Evolutionary conservation across 1,284 basidiomycete species (phyloP).

Genomic region (Leccinum holopus): DNA sequence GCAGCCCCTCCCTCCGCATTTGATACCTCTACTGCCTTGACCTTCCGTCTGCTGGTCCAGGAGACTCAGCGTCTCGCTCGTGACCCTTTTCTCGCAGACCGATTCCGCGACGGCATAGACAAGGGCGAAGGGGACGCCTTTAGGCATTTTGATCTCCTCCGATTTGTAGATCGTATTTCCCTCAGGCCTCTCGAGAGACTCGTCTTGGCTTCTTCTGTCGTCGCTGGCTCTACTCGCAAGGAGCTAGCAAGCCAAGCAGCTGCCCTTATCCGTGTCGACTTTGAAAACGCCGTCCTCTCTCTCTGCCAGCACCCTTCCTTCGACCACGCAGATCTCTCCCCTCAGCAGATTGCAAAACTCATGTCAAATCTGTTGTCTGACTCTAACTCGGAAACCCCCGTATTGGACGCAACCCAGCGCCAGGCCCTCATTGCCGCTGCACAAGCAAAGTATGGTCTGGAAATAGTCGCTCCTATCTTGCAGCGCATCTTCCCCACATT

Average conservation of each 20-base stretch:
- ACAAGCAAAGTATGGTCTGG: constrained; percentile 71
- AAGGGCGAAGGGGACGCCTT: constrained; percentile 79
- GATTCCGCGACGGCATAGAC: constrained; percentile 84
- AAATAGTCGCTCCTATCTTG: constrained; percentile 51
- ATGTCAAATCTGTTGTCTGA: constrained; percentile 78
- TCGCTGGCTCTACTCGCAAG: constrained; percentile 65
- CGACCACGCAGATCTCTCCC: constrained; percentile 75
- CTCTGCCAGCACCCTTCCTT: constrained; percentile 75
- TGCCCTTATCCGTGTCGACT: constrained; percentile 67
- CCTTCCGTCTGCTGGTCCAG: constrained; percentile 81
- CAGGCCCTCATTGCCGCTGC: constrained; percentile 70
- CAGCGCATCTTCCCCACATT: constrained; percentile 53
- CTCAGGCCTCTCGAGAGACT: constrained; percentile 78
- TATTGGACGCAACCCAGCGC: constrained; percentile 67
- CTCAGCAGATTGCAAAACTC: constrained; percentile 72
- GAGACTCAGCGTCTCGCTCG: constrained; percentile 83
- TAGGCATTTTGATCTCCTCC: constrained; percentile 73
- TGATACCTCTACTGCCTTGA: constrained; percentile 69
- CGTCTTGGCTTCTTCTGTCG: constrained; percentile 72
- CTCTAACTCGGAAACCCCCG: constrained; percentile 59
- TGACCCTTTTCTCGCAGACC: constrained; percentile 82
- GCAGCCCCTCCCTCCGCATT: constrained; percentile 57
- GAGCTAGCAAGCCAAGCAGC: constrained; percentile 70
- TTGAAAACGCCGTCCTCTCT: constrained; percentile 71
- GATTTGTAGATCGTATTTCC: constrained; percentile 75